phyloP scores from a whole-genome alignment of 2,329 filamentous ascomycete species.

The Cercospora sp. region DNA sequence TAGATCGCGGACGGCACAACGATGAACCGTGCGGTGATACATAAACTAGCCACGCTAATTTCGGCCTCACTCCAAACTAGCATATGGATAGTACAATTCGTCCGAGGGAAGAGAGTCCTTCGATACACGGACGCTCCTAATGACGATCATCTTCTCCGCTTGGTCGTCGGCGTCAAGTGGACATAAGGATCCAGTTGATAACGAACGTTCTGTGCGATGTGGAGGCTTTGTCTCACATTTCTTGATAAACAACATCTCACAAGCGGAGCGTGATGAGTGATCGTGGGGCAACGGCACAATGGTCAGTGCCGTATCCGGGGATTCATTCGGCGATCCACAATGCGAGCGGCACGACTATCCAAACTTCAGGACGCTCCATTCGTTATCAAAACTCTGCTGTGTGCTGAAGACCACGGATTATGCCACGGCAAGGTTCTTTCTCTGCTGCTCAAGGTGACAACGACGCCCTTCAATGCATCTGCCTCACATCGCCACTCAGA shows the following conservation, averaged over 20 bases:
- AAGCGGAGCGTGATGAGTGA: background rate
- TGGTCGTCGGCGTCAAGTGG: background rate
- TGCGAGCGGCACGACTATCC: background rate
- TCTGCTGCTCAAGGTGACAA: background rate
- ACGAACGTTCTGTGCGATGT: background rate
- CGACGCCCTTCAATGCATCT: background rate
- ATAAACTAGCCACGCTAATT: background rate
- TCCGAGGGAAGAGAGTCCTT: background rate
- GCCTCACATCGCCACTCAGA: background rate
- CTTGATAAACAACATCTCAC: background rate
- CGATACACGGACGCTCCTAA: background rate
- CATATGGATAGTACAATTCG: background rate
- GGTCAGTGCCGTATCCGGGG: background rate
- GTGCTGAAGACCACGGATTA: background rate
- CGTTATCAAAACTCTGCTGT: background rate
- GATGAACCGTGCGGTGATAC: background rate
- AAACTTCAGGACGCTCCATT: background rate
- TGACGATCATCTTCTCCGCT: background rate
- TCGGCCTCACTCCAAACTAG: background rate
- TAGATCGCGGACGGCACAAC: background rate
- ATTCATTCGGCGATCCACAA: background rate
- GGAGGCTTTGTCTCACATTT: background rate
- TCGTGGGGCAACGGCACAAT: background rate
- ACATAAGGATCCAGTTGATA: background rate
- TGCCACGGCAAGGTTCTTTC: background rate